phyloP scores from a whole-genome alignment of 2,329 filamentous ascomycete species.

The Clarireedia monteithiana region DNA sequence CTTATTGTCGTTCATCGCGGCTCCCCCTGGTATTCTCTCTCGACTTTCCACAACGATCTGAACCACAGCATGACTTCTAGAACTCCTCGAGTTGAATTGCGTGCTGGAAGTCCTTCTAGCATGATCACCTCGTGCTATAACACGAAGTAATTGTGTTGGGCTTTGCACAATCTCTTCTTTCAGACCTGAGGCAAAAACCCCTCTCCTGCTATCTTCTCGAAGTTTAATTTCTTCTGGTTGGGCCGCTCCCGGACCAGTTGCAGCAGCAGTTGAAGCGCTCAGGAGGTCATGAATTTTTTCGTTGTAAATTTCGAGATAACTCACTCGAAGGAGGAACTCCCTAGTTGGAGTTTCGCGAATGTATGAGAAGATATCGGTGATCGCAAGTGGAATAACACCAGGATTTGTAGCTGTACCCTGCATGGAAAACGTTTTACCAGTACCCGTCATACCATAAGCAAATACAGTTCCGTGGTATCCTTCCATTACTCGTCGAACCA shows the following conservation, averaged over 20 bases:
- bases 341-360: constrained; percentile 93
- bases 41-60: constrained; percentile 97
- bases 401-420: constrained; percentile 93
- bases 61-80: constrained; percentile 94
- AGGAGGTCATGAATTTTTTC: constrained; percentile 93
- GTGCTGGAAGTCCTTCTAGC: constrained; percentile 87
- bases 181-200: constrained; percentile 89
- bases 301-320: constrained; percentile 98
- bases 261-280: constrained; percentile 57
- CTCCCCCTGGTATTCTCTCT: constrained; percentile 60
- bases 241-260: constrained; percentile 42
- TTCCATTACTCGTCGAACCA: constrained; percentile 96
- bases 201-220: constrained; percentile 90
- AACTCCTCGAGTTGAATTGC: constrained; percentile 94
- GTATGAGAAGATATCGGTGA: constrained; percentile 98
- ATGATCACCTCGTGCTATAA: constrained; percentile 90
- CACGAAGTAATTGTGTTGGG: constrained; percentile 85
- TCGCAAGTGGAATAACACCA: constrained; percentile 92
- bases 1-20: constrained; percentile 48
- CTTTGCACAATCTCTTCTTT: constrained; percentile 99
- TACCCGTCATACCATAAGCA: constrained; percentile 98
- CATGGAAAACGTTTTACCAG: constrained; percentile 99
- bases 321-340: constrained; percentile 90
- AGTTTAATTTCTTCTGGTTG: constrained; percentile 93
- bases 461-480: constrained; percentile 98